Percentiles rank a stretch among this genome's conserved stretches.
These are phyloP conservation scores for Acanthamoeba lenticulata DNA, from an alignment of 208 protist genomes.

Conservation along the genomic window DNA sequence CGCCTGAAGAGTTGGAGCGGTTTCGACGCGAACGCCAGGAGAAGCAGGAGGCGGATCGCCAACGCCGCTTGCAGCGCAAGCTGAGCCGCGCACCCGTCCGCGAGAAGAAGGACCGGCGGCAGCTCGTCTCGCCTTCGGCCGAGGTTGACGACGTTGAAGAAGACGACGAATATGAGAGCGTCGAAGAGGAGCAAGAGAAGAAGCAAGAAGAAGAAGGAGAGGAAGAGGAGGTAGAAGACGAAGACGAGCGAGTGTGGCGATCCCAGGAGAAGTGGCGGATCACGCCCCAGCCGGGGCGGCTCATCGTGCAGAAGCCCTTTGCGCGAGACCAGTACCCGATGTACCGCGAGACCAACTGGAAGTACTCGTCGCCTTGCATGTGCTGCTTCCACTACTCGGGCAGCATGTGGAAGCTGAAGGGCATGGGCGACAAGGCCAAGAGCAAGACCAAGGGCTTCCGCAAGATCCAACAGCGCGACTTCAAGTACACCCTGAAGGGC, in stretches of 20 bases:
- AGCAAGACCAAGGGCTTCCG: slow-evolving; percentile 57
- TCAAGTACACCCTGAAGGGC: neutral
- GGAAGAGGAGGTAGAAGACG: slow-evolving; percentile 44
- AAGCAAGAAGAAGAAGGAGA: neutral
- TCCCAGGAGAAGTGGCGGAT: slow-evolving; percentile 6
- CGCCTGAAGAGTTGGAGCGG: neutral
- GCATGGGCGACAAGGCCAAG: slow-evolving; percentile 59
- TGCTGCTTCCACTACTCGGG: slow-evolving; percentile 38
- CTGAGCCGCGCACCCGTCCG: neutral
- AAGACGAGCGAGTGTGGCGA: neutral
- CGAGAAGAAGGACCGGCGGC: slow-evolving; percentile 47
- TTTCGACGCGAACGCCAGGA: neutral
- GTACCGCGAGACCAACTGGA: slow-evolving; percentile 68
- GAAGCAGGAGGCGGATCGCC: neutral
- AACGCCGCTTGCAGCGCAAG: neutral
- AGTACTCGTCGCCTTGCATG: slow-evolving; percentile 58
- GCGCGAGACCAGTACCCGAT: slow-evolving; percentile 56
- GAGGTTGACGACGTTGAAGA: neutral
- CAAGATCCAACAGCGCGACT: slow-evolving; percentile 14
- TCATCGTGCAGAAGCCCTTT: slow-evolving; percentile 59
- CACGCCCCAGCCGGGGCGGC: neutral
- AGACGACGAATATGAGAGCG: neutral
- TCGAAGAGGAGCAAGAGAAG: neutral
- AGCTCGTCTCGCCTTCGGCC: neutral
- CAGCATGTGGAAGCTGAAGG: slow-evolving; percentile 23